Evolutionary conservation across 352 stramenopile species (phyloP).

Genomic region (Globisporangium irregulare): DNA sequence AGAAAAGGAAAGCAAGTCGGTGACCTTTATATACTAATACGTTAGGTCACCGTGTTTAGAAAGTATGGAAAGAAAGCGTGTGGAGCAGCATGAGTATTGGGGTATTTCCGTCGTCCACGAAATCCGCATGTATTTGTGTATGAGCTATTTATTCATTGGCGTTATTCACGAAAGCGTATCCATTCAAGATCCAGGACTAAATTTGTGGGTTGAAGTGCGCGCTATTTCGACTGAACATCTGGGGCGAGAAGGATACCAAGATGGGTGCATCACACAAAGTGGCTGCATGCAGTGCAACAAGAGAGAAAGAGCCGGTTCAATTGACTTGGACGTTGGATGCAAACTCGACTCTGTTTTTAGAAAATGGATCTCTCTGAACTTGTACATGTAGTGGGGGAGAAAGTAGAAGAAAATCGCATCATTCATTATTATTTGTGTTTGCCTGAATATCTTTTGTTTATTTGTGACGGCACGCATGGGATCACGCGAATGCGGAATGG

Average conservation of each 20-base stretch:
- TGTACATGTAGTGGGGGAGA: background rate
- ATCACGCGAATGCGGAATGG: too few relatives aligned
- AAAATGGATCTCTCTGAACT: constrained; percentile 1
- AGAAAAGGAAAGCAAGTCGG: too few relatives aligned
- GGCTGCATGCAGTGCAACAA: background rate
- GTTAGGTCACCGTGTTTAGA: background rate
- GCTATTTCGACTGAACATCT: background rate
- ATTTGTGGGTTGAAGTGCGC: background rate
- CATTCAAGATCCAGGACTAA: background rate
- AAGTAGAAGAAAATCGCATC: background rate
- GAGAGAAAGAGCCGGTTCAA: background rate
- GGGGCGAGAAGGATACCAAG: background rate
- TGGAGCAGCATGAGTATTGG: background rate
- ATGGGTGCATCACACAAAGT: background rate
- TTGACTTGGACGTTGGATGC: background rate
- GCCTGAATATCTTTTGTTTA: too few relatives aligned
- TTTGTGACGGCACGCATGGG: too few relatives aligned
- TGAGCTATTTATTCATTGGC: background rate
- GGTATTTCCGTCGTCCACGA: background rate
- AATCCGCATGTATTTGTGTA: background rate
- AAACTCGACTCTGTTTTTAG: background rate
- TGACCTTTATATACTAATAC: too few relatives aligned
- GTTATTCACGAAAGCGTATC: background rate
- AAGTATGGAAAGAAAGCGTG: constrained; percentile 1
- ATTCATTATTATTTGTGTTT: too few relatives aligned